Evolutionary conservation across 495 filamentous ascomycete species (phyloP).

Genomic region (Cladorrhinum samala): DNA sequence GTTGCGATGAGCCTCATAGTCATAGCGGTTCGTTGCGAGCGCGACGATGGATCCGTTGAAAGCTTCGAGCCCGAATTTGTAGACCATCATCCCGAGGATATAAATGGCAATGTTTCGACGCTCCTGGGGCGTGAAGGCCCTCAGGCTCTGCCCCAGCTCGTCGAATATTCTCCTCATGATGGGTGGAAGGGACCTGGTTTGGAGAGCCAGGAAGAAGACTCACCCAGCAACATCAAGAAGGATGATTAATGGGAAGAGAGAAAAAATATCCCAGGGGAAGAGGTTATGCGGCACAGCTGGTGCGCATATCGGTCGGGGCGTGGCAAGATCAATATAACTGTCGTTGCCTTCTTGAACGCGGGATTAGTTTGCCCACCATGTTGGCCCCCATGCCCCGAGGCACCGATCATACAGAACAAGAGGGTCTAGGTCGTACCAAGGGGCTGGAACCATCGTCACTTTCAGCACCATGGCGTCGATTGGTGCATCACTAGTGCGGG

Average conservation of each 20-base stretch:
- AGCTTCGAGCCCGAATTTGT: slow-evolving; percentile 43
- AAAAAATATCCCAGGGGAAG: not conserved
- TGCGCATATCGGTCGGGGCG: no score
- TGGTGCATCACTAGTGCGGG: not conserved
- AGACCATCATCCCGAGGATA: slow-evolving; percentile 36
- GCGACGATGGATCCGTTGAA: slow-evolving; percentile 42
- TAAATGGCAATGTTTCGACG: slow-evolving; percentile 38
- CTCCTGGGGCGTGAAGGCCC: slow-evolving; percentile 27
- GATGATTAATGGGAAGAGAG: not conserved
- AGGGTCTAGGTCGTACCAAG: not conserved
- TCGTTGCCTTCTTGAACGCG: not conserved
- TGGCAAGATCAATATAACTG: not conserved
- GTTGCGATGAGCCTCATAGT: slow-evolving; percentile 27
- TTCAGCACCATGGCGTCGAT: not conserved
- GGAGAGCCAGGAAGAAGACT: no score
- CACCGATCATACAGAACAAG: not conserved
- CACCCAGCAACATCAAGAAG: no score
- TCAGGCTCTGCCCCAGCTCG: slow-evolving; percentile 9
- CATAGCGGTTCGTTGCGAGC: slow-evolving; percentile 41
- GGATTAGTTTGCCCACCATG: no score
- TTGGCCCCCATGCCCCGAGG: not conserved
- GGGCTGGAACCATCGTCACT: not conserved
- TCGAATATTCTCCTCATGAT: slow-evolving; percentile 12
- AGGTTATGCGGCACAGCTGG: no score
- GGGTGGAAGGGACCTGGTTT: no score